A percentile compares a stretch with the other conserved stretches of the same genome.
phyloP scores from a whole-genome alignment of 2,329 filamentous ascomycete genomes.

The Pyrenophora teres region DNA sequence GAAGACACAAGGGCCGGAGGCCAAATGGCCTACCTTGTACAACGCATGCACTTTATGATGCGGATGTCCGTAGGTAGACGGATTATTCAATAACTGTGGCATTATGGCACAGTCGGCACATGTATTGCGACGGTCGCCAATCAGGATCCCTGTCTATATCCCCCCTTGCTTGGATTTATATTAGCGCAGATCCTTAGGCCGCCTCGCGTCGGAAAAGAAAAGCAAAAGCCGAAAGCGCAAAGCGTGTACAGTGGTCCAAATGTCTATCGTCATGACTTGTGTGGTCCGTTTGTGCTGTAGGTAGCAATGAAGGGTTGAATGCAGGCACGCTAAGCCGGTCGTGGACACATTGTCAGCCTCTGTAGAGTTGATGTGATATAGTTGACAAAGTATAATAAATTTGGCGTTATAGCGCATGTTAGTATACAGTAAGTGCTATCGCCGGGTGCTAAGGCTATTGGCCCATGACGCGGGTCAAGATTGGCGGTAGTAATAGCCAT shows the following conservation, averaged over 20 bases:
- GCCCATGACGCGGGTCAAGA: neutral
- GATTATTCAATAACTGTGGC: neutral
- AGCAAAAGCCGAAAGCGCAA: conserved; percentile 11
- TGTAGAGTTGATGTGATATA: conserved; percentile 1
- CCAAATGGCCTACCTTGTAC: conserved; percentile 1
- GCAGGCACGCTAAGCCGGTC: neutral
- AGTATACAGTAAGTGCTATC: neutral
- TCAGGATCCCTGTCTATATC: conserved; percentile 12
- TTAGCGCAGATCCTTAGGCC: conserved; percentile 14
- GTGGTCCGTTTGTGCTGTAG: no score
- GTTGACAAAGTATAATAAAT: neutral
- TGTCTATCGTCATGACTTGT: no score
- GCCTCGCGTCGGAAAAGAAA: conserved; percentile 12
- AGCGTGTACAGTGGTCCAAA: no score
- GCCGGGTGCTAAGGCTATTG: conserved; percentile 2
- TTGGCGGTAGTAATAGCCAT: conserved; percentile 2
- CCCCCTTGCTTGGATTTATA: conserved; percentile 15
- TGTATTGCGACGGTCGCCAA: conserved; percentile 7
- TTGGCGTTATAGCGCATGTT: neutral
- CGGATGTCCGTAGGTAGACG: neutral
- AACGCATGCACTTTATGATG: neutral
- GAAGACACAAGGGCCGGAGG: conserved; percentile 15
- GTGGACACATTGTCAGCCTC: neutral
- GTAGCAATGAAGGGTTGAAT: no score
- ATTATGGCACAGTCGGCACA: neutral